Percentiles rank a stretch among this genome's conserved stretches.
phyloP scores from a whole-genome alignment of 768 basidiomycete species.

The Russula brevipes region DNA sequence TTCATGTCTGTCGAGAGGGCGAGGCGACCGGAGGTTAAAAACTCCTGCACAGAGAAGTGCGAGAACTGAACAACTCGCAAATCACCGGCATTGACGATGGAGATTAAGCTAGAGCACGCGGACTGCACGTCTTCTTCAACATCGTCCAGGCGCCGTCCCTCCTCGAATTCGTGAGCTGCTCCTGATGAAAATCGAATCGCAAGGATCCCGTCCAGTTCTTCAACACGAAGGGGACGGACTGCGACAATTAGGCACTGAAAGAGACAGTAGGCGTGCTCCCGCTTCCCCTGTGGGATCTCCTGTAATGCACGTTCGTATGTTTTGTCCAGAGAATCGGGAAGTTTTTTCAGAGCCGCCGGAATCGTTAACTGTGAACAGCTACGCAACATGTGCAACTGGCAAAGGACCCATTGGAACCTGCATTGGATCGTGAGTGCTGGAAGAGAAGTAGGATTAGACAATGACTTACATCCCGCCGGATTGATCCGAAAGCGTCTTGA shows the following conservation, averaged over 20 bases:
- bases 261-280: too few relatives aligned
- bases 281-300: neutral
- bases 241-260: too few relatives aligned
- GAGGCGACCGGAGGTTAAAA: neutral
- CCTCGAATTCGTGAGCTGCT: neutral
- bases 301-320: neutral
- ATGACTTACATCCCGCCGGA: conserved; percentile 4
- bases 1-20: neutral
- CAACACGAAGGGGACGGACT: too few relatives aligned
- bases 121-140: neutral
- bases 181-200: neutral
- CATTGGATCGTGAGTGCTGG: neutral
- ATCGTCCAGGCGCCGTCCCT: neutral
- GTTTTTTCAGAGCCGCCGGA: neutral
- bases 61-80: neutral
- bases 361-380: neutral
- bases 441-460: neutral
- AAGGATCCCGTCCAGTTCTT: neutral
- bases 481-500: neutral
- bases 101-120: neutral
- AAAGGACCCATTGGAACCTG: neutral
- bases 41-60: neutral
- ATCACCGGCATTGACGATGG: neutral
- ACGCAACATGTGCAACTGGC: neutral
- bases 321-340: neutral